Conservation (phyloP, 2,329 filamentous ascomycete genomes). For the Achaetomium macrosporum region DNA sequence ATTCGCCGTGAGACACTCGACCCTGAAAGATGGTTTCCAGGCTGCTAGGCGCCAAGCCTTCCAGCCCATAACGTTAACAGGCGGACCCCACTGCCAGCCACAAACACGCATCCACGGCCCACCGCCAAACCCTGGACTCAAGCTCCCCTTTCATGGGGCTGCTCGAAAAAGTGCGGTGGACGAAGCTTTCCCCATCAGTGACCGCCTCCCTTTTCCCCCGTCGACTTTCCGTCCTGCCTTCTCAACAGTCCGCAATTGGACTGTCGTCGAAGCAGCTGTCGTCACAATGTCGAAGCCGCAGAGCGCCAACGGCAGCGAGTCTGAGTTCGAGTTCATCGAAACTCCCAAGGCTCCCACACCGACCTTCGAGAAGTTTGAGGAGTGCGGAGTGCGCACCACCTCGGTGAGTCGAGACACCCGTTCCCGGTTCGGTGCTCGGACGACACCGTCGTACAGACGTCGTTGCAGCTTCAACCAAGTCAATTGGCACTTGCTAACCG, state of each 20-base stretch:
- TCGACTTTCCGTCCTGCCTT: constrained; percentile 9
- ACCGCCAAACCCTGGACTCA: constrained; percentile 1
- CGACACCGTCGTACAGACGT: too few species aligned
- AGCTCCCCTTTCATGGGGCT: constrained; percentile 1
- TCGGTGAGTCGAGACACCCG: constrained; percentile 36
- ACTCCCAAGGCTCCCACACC: constrained; percentile 47
- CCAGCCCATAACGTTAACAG: background rate
- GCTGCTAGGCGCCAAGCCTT: constrained; percentile 4
- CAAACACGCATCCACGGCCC: constrained; percentile 4
- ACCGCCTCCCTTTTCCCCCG: background rate
- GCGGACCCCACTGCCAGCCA: constrained; percentile 6
- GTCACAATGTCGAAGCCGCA: constrained; percentile 44
- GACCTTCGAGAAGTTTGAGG: constrained; percentile 46
- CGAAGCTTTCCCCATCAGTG: constrained; percentile 3
- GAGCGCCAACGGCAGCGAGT: constrained; percentile 44
- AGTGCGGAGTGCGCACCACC: constrained; percentile 51
- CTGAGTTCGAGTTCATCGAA: constrained; percentile 59
- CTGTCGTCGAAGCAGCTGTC: constrained; percentile 15
- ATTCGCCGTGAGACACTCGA: background rate
- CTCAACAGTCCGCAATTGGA: constrained; percentile 17
- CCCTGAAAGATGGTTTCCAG: background rate
- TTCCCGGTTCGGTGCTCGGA: background rate
- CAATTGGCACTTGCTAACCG: constrained; percentile 16
- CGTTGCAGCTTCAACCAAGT: background rate
- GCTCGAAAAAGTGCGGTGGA: constrained; percentile 15